Conservation (phyloP, 2,329 filamentous ascomycete species). For the Fusarium sp. region DNA sequence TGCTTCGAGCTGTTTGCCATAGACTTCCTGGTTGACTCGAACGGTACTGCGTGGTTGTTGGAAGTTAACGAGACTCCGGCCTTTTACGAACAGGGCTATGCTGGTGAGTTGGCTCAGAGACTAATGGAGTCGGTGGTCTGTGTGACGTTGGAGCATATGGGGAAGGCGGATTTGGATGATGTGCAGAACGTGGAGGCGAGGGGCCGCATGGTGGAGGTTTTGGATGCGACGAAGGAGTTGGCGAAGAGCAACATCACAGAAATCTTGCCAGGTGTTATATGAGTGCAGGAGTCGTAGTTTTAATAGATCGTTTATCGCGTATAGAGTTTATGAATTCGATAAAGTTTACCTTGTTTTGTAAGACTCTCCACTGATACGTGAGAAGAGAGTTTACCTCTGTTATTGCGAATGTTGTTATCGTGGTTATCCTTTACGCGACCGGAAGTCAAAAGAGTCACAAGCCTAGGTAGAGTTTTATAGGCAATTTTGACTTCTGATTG, state of each 20-base stretch:
- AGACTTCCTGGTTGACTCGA: constrained; percentile 53
- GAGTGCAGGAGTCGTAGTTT: not conserved
- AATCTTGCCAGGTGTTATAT: constrained; percentile 30
- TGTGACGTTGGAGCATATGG: constrained; percentile 54
- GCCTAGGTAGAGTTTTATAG: too few species aligned
- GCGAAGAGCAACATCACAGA: constrained; percentile 44
- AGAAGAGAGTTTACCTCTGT: too few species aligned
- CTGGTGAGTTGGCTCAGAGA: constrained; percentile 50
- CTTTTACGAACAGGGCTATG: constrained; percentile 53
- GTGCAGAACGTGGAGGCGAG: not conserved
- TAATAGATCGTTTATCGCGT: not conserved
- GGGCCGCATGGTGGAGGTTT: constrained; percentile 35
- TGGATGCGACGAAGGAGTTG: constrained; percentile 37
- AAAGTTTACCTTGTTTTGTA: not conserved
- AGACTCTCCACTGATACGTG: too few species aligned
- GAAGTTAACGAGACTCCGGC: constrained; percentile 57
- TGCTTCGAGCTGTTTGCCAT: constrained; percentile 56
- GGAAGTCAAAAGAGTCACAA: too few species aligned
- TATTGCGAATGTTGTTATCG: too few species aligned
- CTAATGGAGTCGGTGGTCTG: constrained; percentile 55
- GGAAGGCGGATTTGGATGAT: constrained; percentile 2
- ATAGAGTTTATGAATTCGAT: not conserved
- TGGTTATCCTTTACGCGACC: too few species aligned
- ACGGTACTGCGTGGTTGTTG: constrained; percentile 52
- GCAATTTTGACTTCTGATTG: too few species aligned